Percentiles rank a stretch among this genome's conserved stretches.
phyloP scores from a whole-genome alignment of 306 rosid genomes.

The Fragaria nilgerrensis region DNA sequence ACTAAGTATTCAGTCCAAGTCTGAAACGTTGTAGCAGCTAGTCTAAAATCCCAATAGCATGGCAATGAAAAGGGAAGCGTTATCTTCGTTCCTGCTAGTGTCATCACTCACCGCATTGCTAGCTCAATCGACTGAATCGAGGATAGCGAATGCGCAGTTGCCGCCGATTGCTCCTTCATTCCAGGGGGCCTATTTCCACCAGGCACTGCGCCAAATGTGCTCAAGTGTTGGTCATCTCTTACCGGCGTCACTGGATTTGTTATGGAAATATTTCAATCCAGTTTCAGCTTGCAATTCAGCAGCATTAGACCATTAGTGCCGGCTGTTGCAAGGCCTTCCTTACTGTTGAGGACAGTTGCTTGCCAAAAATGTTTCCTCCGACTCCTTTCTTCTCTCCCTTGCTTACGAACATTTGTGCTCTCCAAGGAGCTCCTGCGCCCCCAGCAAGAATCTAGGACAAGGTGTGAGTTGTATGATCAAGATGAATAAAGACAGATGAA shows the following conservation, averaged over 20 bases:
- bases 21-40: neutral
- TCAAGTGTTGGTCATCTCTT: slow-evolving; percentile 1
- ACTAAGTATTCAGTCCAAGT: neutral
- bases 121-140: neutral
- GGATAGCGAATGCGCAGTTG: neutral
- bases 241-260: neutral
- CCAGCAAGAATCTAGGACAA: neutral
- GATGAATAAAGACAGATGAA: neutral
- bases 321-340: neutral
- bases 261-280: neutral
- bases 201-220: neutral
- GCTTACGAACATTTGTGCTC: neutral
- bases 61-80: too few species aligned
- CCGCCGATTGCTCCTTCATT: neutral
- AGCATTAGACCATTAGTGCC: neutral
- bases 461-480: neutral
- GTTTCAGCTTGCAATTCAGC: neutral
- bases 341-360: neutral
- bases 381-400: slow-evolving; percentile 18
- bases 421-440: neutral
- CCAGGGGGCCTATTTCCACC: slow-evolving; percentile 1
- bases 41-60: too few species aligned
- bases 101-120: neutral
- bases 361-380: slow-evolving; percentile 15
- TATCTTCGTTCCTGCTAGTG: neutral